These are phyloP conservation scores for Trichoderma aggressivum DNA, from an alignment of 2,329 filamentous ascomycete genomes.

Conservation along the genomic window DNA sequence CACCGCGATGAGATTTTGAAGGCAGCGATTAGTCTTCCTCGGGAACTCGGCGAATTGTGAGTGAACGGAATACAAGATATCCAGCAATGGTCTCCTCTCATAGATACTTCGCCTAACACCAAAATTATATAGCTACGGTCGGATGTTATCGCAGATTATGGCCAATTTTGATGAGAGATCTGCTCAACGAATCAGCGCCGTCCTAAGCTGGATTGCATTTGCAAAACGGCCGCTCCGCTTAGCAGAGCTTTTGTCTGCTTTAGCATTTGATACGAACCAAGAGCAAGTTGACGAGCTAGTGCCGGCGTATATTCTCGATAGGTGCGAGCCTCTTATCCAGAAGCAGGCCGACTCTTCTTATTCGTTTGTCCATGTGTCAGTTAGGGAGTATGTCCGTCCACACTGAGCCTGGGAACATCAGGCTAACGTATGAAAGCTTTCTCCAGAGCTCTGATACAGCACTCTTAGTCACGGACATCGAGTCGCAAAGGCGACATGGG, in stretches of 20 bases:
- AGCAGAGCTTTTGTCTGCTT: conserved; percentile 34
- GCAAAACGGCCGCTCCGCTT: conserved; percentile 33
- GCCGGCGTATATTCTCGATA: conserved; percentile 26
- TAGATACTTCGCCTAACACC: background rate
- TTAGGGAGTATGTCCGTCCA: conserved; percentile 25
- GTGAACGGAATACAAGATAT: background rate
- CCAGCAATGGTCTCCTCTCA: background rate
- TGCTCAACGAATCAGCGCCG: conserved; percentile 26
- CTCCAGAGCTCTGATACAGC: conserved; percentile 5
- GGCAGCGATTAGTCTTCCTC: conserved; percentile 26
- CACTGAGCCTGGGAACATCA: rapidly evolving
- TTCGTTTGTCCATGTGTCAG: conserved; percentile 29
- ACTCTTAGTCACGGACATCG: background rate
- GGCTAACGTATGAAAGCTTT: background rate
- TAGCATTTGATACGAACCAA: conserved; percentile 27
- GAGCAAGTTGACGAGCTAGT: conserved; percentile 16
- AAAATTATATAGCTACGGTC: conserved; percentile 28
- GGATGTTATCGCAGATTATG: conserved; percentile 28
- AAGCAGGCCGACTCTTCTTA: conserved; percentile 26
- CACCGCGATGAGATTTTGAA: conserved; percentile 19
- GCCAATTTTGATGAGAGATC: conserved; percentile 28
- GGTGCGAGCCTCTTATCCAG: conserved; percentile 26
- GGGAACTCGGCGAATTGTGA: conserved; percentile 22
- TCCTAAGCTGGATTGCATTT: conserved; percentile 38
- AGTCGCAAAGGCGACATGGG: background rate